Percentiles rank a stretch among this genome's conserved stretches.
phyloP scores from a whole-genome alignment of 148 eudicot species.

The Nepenthes gracilis region DNA sequence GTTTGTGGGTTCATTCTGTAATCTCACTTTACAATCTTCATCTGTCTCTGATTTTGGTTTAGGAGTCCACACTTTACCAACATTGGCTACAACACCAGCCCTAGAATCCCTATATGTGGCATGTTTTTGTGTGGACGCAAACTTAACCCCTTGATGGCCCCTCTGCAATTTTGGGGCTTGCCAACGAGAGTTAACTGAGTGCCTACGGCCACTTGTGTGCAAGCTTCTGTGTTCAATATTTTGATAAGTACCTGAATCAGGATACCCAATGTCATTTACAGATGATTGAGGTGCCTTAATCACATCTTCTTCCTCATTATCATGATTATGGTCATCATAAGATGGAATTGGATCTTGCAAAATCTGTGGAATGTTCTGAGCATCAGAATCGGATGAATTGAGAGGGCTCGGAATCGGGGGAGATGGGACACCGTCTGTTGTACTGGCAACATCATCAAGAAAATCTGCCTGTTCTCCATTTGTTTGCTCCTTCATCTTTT shows the following conservation, averaged over 20 bases:
- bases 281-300: constrained; percentile 16
- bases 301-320: constrained; percentile 20
- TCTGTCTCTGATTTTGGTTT: constrained; percentile 42
- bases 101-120: constrained; percentile 29
- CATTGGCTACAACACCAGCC: constrained; percentile 19
- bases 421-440: constrained; percentile 22
- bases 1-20: constrained; percentile 19
- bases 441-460: constrained; percentile 16
- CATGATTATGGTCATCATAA: constrained; percentile 22
- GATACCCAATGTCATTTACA: constrained; percentile 22
- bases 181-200: constrained; percentile 30
- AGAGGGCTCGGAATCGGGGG: constrained; percentile 28
- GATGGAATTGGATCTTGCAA: constrained; percentile 13
- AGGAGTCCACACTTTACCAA: constrained; percentile 59
- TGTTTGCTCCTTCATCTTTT: constrained; percentile 45
- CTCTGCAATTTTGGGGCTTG: constrained; percentile 51
- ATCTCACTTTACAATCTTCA: constrained; percentile 16
- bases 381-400: constrained; percentile 21
- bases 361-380: constrained; percentile 12
- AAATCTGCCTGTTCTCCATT: constrained; percentile 24
- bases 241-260: constrained; percentile 18
- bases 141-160: constrained; percentile 24
- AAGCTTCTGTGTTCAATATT: constrained; percentile 22
- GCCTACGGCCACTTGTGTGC: constrained; percentile 22
- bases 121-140: constrained; percentile 36